phyloP scores from a whole-genome alignment of 78 protist species.

The Dictyostelium firmibasis region DNA sequence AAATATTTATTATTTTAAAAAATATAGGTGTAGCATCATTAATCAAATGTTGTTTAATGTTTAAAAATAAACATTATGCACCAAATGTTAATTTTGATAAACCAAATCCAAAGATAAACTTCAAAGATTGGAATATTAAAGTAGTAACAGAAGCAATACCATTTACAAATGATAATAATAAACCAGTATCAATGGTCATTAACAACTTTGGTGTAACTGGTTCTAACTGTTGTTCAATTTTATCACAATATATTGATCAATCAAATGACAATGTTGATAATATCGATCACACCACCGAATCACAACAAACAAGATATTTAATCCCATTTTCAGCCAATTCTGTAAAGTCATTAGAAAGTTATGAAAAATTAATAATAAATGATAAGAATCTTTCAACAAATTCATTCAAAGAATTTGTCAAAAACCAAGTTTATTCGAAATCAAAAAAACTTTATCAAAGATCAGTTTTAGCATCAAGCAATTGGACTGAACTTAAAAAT shows the following conservation, averaged over 20 bases:
- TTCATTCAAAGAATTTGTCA: constrained; percentile 10
- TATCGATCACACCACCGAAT: background rate
- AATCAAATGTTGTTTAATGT: constrained; percentile 59
- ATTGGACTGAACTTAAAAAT: constrained; percentile 11
- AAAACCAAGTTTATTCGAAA: background rate
- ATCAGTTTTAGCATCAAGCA: background rate
- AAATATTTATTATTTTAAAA: no score
- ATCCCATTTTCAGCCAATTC: constrained; percentile 23
- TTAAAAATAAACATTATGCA: constrained; percentile 20
- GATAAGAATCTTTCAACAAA: background rate
- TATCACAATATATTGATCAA: background rate
- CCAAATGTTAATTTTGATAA: constrained; percentile 50
- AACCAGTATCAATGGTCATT: constrained; percentile 39
- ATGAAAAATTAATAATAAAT: background rate
- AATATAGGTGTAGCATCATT: constrained; percentile 67
- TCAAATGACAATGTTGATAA: background rate
- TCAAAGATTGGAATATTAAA: constrained; percentile 60
- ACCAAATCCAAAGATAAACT: constrained; percentile 48
- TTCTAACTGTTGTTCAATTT: constrained; percentile 78
- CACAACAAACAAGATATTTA: background rate
- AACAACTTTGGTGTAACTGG: constrained; percentile 89
- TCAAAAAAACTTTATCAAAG: background rate
- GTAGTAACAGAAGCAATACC: constrained; percentile 50
- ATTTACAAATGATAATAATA: constrained; percentile 6
- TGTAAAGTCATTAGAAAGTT: background rate